Conservation (phyloP, 2,329 filamentous ascomycete genomes). For the Neopestalotiopsis clavispora region DNA sequence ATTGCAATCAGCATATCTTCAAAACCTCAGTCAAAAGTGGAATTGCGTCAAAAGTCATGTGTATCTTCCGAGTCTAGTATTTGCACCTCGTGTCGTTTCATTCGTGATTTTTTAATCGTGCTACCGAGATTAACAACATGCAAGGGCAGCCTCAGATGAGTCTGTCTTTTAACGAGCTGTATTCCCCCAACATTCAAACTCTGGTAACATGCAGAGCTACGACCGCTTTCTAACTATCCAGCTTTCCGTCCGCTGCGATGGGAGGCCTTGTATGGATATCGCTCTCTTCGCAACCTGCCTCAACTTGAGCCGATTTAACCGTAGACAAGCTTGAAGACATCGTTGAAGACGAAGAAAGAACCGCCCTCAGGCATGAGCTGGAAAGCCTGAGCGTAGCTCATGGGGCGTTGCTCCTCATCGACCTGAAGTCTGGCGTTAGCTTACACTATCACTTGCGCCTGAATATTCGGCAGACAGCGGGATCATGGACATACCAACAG, state of each 20-base stretch:
- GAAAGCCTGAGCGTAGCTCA: slow-evolving; percentile 92
- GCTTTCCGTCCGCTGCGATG: background rate
- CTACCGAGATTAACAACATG: background rate
- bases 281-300: background rate
- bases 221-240: background rate
- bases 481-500: slow-evolving; percentile 69
- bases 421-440: slow-evolving; percentile 58
- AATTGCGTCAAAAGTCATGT: background rate
- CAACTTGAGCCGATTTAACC: slow-evolving; percentile 41
- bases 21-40: background rate
- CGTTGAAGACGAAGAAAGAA: slow-evolving; percentile 89
- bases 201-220: background rate
- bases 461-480: background rate
- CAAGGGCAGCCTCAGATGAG: slow-evolving; percentile 1
- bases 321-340: slow-evolving; percentile 91
- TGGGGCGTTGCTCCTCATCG: slow-evolving; percentile 82
- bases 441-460: background rate
- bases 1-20: background rate
- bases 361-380: slow-evolving; percentile 75
- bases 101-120: slow-evolving; percentile 4
- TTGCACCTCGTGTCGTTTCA: background rate
- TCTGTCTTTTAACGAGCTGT: background rate
- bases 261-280: slow-evolving; percentile 5
- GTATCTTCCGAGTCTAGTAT: background rate
- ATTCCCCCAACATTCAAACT: background rate